A percentile compares a stretch with the other conserved stretches of the same genome.
These are phyloP conservation scores for Corymbia maculata DNA, from an alignment of 345 rosid genomes.

Conservation along the genomic window DNA sequence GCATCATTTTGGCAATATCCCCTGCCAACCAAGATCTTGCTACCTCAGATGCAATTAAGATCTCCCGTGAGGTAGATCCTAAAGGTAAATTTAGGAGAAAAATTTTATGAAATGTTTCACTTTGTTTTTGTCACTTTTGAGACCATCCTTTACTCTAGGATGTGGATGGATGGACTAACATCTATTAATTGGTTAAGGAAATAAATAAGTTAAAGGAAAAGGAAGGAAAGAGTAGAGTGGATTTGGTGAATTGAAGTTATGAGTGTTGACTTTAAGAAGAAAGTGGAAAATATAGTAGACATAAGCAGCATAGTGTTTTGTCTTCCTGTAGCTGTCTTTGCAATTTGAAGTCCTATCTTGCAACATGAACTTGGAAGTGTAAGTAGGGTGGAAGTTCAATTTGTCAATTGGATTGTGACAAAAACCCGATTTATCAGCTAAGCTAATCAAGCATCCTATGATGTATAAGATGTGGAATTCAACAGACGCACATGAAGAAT, in stretches of 20 bases:
- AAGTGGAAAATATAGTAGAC: neutral
- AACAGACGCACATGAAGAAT: slow-evolving; percentile 69
- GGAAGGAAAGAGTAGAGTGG: neutral
- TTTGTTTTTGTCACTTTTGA: neutral
- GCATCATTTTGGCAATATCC: slow-evolving; percentile 89
- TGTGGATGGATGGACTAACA: neutral
- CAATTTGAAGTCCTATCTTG: neutral
- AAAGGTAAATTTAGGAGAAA: slow-evolving; percentile 38
- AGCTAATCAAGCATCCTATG: neutral
- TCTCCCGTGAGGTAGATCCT: slow-evolving; percentile 96
- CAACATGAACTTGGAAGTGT: neutral
- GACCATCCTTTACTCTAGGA: neutral
- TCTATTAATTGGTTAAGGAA: neutral
- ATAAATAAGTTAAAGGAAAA: neutral
- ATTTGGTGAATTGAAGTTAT: neutral
- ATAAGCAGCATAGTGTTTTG: neutral
- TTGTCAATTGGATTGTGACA: neutral
- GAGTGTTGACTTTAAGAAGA: neutral
- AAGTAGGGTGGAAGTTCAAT: neutral
- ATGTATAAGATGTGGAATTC: slow-evolving; percentile 52
- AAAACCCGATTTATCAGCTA: neutral
- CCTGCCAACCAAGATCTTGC: slow-evolving; percentile 99
- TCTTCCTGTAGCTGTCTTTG: neutral
- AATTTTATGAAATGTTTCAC: neutral
- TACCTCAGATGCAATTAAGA: slow-evolving; percentile 94